phyloP scores from a whole-genome alignment of 495 filamentous ascomycete species.

The Neurospora pannonica region DNA sequence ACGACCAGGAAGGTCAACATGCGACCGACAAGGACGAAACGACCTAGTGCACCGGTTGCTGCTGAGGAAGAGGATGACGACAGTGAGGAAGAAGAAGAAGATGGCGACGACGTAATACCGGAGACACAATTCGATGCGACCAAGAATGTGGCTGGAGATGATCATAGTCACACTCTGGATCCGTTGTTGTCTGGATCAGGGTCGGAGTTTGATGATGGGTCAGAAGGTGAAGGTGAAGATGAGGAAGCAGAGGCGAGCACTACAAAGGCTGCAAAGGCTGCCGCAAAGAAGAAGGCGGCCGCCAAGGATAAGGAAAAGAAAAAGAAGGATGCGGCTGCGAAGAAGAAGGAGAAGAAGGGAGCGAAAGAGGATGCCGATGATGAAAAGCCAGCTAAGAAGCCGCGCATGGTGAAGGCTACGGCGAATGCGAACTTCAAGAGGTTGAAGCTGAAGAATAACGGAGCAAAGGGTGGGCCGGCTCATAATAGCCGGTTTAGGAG shows the following conservation, averaged over 20 bases:
- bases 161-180: slow-evolving; percentile 14
- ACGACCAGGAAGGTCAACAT: slow-evolving; percentile 73
- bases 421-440: slow-evolving; percentile 78
- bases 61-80: slow-evolving; percentile 12
- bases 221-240: slow-evolving; percentile 20
- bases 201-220: slow-evolving; percentile 17
- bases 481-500: slow-evolving; percentile 41
- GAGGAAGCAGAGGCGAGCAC: slow-evolving; percentile 15
- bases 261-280: slow-evolving; percentile 11
- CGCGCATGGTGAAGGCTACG: slow-evolving; percentile 59
- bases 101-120: slow-evolving; percentile 17
- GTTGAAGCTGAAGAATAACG: slow-evolving; percentile 63
- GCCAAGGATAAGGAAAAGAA: neutral
- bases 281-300: slow-evolving; percentile 22
- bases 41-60: slow-evolving; percentile 27
- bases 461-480: slow-evolving; percentile 41
- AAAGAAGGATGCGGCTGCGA: slow-evolving; percentile 11
- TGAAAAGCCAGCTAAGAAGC: slow-evolving; percentile 35
- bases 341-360: slow-evolving; percentile 24
- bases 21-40: slow-evolving; percentile 37
- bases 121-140: slow-evolving; percentile 35
- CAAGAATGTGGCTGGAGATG: slow-evolving; percentile 12
- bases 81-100: neutral
- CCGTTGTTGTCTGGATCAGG: slow-evolving; percentile 4
- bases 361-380: slow-evolving; percentile 37